Percentiles rank a stretch among this genome's conserved stretches.
phyloP scores from a whole-genome alignment of 305 asterid genomes.

The Lippia alba region DNA sequence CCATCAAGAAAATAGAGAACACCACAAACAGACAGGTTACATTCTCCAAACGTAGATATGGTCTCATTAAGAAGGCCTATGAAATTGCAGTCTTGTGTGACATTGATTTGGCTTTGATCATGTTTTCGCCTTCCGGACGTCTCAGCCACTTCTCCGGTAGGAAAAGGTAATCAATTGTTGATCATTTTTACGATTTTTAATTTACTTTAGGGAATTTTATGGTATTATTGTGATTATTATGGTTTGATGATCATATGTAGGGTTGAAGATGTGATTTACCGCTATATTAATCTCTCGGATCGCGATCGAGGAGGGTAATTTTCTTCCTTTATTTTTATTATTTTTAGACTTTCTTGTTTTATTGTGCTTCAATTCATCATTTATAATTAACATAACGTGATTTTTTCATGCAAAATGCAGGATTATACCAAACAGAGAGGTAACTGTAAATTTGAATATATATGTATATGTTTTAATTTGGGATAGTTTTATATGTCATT shows the following conservation, averaged over 20 bases:
- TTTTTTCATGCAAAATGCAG: slow-evolving; percentile 39
- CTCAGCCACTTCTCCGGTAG: slow-evolving; percentile 82
- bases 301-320: slow-evolving; percentile 72
- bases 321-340: not conserved
- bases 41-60: slow-evolving; percentile 75
- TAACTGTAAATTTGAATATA: slow-evolving; percentile 22
- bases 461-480: too few species aligned
- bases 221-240: not conserved
- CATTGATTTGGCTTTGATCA: slow-evolving; percentile 67
- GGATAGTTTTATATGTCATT: not conserved
- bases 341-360: not conserved
- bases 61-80: slow-evolving; percentile 74
- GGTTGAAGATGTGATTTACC: slow-evolving; percentile 72
- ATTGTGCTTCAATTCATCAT: too few species aligned
- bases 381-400: not conserved
- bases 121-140: slow-evolving; percentile 79
- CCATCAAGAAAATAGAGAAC: slow-evolving; percentile 76
- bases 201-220: not conserved
- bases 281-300: slow-evolving; percentile 64
- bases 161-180: slow-evolving; percentile 47
- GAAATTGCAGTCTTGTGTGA: slow-evolving; percentile 76
- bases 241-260: slow-evolving; percentile 31
- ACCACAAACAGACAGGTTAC: slow-evolving; percentile 74
- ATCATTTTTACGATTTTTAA: too few species aligned
- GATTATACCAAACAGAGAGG: slow-evolving; percentile 61